Conservation (phyloP, 2,329 filamentous ascomycete genomes). For the Clonostachys rhizophaga region DNA sequence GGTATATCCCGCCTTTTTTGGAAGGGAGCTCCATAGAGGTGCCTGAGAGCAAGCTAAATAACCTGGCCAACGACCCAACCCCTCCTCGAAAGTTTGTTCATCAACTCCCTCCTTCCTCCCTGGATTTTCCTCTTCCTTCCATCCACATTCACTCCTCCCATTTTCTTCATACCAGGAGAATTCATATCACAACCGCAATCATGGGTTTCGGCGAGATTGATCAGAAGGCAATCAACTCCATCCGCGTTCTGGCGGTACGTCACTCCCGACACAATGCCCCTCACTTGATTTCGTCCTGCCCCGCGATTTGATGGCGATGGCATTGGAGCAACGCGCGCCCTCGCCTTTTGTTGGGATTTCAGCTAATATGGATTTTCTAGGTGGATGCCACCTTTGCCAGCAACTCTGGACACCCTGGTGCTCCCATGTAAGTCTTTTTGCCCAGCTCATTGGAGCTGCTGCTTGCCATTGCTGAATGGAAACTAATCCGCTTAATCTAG, state of each 20-base stretch:
- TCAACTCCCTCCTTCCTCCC: constrained; percentile 12
- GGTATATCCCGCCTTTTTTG: no score
- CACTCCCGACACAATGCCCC: constrained; percentile 9
- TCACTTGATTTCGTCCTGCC: neutral
- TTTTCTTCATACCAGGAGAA: neutral
- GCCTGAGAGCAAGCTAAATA: neutral
- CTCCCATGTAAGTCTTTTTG: constrained; percentile 69
- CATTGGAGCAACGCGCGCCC: no score
- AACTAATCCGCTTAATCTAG: constrained; percentile 32
- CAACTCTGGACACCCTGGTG: constrained; percentile 98
- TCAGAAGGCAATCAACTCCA: constrained; percentile 94
- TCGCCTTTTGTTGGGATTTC: no score
- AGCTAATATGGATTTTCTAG: constrained; percentile 38
- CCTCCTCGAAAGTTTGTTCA: constrained; percentile 7
- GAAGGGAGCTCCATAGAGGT: no score
- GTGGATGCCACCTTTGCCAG: constrained; percentile 95
- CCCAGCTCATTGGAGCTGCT: neutral
- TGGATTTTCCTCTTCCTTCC: constrained; percentile 13
- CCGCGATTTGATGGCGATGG: neutral
- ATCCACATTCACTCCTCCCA: constrained; percentile 14
- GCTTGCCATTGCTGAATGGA: neutral
- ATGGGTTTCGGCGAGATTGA: constrained; percentile 92
- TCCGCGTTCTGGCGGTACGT: constrained; percentile 92
- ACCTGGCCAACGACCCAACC: neutral
- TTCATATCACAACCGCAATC: constrained; percentile 33